Evolutionary conservation across 1,139 yeast genomes (phyloP).

Genomic region (Magnusiomyces ingens): DNA sequence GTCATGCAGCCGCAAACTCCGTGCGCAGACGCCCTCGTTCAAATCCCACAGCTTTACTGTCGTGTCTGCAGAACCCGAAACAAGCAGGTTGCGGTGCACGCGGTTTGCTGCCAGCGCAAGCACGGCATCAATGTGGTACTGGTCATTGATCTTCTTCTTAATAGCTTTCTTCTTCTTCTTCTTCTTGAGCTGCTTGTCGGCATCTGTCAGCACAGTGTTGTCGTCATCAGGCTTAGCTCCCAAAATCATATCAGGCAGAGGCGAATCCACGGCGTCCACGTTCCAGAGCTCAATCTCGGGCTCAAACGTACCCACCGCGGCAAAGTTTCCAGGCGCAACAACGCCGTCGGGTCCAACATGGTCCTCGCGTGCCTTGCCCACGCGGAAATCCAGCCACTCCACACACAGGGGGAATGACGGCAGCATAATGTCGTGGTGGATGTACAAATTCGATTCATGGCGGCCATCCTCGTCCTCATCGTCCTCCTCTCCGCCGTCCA

Average conservation of each 20-base stretch:
- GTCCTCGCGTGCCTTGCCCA: slow-evolving; percentile 23
- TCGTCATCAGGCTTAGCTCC: slow-evolving; percentile 66
- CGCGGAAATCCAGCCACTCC: slow-evolving; percentile 80
- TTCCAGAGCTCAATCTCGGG: slow-evolving; percentile 98
- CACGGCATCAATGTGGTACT: slow-evolving; percentile 92
- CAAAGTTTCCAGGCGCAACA: slow-evolving; percentile 68
- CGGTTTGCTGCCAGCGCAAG: slow-evolving; percentile 79
- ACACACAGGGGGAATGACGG: slow-evolving; percentile 97
- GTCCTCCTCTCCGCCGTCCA: slow-evolving; percentile 56
- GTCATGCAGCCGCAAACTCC: slow-evolving; percentile 46
- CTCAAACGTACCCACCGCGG: slow-evolving; percentile 94
- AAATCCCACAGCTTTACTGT: slow-evolving; percentile 96
- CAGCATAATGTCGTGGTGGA: slow-evolving; percentile 93
- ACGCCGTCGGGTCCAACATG: slow-evolving; percentile 31
- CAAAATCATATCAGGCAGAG: slow-evolving; percentile 87
- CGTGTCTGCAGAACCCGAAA: slow-evolving; percentile 91
- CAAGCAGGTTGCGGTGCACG: slow-evolving; percentile 75
- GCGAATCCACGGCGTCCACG: slow-evolving; percentile 83
- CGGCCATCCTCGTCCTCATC: slow-evolving; percentile 54
- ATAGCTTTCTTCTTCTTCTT: slow-evolving; percentile 49
- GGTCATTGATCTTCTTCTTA: slow-evolving; percentile 48
- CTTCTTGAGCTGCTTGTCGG: slow-evolving; percentile 34
- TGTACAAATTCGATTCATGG: slow-evolving; percentile 65
- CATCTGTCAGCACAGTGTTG: slow-evolving; percentile 33
- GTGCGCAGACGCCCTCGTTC: slow-evolving; percentile 62